Percentiles rank a stretch among this genome's conserved stretches.
phyloP scores from a whole-genome alignment of 768 basidiomycete species.

The Chlorophyllum brunneum region DNA sequence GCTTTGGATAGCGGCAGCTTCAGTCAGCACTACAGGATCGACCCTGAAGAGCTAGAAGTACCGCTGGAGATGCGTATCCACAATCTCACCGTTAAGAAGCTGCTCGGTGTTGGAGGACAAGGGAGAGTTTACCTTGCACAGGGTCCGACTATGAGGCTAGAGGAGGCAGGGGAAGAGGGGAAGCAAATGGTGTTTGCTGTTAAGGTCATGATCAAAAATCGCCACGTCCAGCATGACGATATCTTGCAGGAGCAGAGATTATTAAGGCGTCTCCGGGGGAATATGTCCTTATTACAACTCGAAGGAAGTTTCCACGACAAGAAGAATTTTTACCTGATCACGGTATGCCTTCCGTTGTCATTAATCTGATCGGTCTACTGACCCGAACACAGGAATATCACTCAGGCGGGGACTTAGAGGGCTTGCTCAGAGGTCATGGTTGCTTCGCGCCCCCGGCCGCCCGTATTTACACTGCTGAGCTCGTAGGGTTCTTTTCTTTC shows the following conservation, averaged over 20 bases:
- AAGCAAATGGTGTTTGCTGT: conserved; percentile 12
- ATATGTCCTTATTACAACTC: conserved; percentile 14
- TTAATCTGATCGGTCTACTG: neutral
- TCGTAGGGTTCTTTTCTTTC: conserved; percentile 8
- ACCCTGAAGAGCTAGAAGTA: neutral
- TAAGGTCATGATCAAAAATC: conserved; percentile 17
- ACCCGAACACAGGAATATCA: conserved; percentile 14
- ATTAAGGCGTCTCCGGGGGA: conserved; percentile 15
- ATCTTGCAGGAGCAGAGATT: conserved; percentile 17
- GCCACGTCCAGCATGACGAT: conserved; percentile 9
- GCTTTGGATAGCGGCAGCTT: neutral
- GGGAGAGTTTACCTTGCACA: conserved; percentile 17
- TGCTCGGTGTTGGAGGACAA: conserved; percentile 16
- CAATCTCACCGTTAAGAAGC: conserved; percentile 8
- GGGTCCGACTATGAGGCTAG: neutral
- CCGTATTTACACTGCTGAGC: conserved; percentile 15
- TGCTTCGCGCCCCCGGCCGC: conserved; percentile 11
- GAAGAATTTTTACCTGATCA: conserved; percentile 18
- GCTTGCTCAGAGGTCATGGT: conserved; percentile 4
- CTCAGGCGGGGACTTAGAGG: conserved; percentile 15
- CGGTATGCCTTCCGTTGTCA: conserved; percentile 9
- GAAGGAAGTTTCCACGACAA: conserved; percentile 19
- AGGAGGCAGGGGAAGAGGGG: neutral
- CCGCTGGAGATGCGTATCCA: neutral
- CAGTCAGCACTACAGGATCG: neutral